Evolutionary conservation across 2,329 filamentous ascomycete genomes (phyloP).

Genomic region (Teratosphaeria gauchensis): DNA sequence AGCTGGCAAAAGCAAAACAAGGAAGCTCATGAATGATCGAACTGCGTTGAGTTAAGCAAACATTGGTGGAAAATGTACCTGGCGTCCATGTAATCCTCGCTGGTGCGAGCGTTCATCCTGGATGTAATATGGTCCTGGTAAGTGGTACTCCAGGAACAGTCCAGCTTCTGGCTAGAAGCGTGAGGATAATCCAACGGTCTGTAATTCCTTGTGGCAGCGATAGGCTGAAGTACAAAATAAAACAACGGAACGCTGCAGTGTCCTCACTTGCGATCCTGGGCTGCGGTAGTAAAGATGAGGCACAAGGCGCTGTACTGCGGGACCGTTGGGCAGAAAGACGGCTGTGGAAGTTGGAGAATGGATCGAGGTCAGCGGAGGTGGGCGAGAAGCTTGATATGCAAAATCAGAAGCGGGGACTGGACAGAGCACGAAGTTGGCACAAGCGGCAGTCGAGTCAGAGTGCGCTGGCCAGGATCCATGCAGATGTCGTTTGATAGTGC

Average conservation of each 20-base stretch:
- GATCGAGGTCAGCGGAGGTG: slow-evolving; percentile 4
- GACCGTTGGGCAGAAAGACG: slow-evolving; percentile 13
- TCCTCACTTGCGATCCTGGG: slow-evolving; percentile 1
- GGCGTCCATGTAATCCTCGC: slow-evolving; percentile 27
- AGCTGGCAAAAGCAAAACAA: neutral
- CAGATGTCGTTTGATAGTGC: neutral
- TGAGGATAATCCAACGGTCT: neutral
- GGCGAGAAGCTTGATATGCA: slow-evolving; percentile 17
- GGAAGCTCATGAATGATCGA: slow-evolving; percentile 4
- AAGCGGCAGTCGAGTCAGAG: neutral
- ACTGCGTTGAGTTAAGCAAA: slow-evolving; percentile 1
- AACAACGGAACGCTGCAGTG: slow-evolving; percentile 1
- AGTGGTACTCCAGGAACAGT: neutral
- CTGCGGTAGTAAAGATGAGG: neutral
- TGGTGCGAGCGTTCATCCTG: slow-evolving; percentile 30
- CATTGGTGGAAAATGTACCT: slow-evolving; percentile 25
- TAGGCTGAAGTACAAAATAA: neutral
- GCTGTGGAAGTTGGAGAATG: slow-evolving; percentile 9
- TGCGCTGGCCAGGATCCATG: neutral
- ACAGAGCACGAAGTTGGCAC: neutral
- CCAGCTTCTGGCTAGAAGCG: slow-evolving; percentile 16
- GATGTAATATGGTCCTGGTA: slow-evolving; percentile 1
- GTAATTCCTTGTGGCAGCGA: neutral
- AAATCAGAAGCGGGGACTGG: neutral
- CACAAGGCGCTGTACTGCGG: neutral